Percentiles rank a stretch among this genome's conserved stretches.
These are phyloP conservation scores for Phytophthora ohioensis DNA, from an alignment of 352 stramenopile genomes.

Conservation along the genomic window DNA sequence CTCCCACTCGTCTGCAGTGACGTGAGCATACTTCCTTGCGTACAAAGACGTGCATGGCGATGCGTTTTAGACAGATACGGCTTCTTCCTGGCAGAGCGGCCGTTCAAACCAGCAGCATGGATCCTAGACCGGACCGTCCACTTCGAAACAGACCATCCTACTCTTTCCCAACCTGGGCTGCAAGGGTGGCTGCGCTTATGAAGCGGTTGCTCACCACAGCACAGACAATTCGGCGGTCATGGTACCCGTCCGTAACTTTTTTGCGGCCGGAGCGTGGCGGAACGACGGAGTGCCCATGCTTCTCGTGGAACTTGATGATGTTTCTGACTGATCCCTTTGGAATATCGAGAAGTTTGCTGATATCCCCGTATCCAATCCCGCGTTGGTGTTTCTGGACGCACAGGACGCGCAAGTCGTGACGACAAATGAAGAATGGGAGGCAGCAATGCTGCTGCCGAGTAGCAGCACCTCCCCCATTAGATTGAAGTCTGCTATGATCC, in stretches of 20 bases:
- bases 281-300: not conserved
- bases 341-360: not conserved
- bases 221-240: not conserved
- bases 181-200: not conserved
- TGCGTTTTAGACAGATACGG: too few relatives aligned
- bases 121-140: not conserved
- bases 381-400: not conserved
- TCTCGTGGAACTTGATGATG: slow-evolving; percentile 8
- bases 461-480: too few relatives aligned
- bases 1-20: not conserved
- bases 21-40: not conserved
- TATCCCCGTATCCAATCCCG: not conserved
- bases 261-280: not conserved
- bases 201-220: slow-evolving; percentile 6
- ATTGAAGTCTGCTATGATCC: too few relatives aligned
- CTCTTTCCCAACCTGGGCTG: not conserved
- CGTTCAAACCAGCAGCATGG: not conserved
- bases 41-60: not conserved
- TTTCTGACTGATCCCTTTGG: not conserved
- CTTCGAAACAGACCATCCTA: not conserved
- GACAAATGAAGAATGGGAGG: too few relatives aligned
- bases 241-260: not conserved
- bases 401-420: not conserved
- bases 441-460: too few relatives aligned
- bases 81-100: not conserved